Conservation (phyloP, 73 alveolate genomes). For the Blepharisma japonicum region DNA sequence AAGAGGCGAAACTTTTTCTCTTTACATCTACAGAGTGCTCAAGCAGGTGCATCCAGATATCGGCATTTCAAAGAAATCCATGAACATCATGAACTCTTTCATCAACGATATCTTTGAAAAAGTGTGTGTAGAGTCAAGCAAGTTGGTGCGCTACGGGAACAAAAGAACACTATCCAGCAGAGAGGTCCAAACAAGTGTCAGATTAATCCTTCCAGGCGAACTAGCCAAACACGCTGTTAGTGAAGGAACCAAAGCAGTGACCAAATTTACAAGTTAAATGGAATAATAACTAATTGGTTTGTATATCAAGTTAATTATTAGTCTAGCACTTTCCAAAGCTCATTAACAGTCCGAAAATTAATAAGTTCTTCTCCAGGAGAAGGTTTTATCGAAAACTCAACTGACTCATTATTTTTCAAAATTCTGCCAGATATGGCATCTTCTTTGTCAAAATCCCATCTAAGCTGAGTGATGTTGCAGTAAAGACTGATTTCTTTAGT, state of each 20-base stretch:
- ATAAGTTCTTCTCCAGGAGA: too few relatives aligned
- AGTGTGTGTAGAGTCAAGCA: conserved; percentile 20
- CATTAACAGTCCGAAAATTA: too few relatives aligned
- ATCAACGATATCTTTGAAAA: conserved; percentile 26
- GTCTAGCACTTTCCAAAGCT: too few relatives aligned
- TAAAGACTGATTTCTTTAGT: too few relatives aligned
- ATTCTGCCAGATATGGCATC: too few relatives aligned
- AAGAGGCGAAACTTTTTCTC: too few relatives aligned
- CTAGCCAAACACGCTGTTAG: conserved; percentile 35
- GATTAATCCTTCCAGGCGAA: conserved; percentile 33
- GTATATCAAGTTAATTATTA: too few relatives aligned
- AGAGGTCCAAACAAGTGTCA: conserved; percentile 31
- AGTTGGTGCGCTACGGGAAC: conserved; percentile 20
- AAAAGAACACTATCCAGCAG: conserved; percentile 20
- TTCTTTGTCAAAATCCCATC: too few relatives aligned
- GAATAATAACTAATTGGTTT: too few relatives aligned
- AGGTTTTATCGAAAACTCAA: too few relatives aligned
- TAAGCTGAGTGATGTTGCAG: too few relatives aligned
- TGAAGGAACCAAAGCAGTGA: conserved; percentile 38
- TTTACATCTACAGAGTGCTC: background rate
- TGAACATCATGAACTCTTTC: conserved; percentile 10
- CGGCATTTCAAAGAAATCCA: background rate
- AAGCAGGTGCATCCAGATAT: background rate
- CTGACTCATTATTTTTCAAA: too few relatives aligned
- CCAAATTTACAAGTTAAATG: background rate